A percentile compares a stretch with the other conserved stretches of the same genome.
These are phyloP conservation scores for Rosa hybrid DNA, from an alignment of 331 rosid genomes.

Conservation along the genomic window DNA sequence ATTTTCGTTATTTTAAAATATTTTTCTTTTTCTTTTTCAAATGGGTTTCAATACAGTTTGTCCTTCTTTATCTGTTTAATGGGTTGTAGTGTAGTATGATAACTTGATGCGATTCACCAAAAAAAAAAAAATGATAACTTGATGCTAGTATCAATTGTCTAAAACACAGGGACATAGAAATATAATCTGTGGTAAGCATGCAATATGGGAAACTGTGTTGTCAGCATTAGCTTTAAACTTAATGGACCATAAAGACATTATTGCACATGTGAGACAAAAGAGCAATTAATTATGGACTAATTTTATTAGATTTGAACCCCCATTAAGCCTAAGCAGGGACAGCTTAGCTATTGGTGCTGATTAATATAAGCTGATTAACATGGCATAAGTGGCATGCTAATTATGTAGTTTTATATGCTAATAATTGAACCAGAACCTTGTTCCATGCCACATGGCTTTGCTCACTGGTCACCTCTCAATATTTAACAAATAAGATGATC, in stretches of 20 bases:
- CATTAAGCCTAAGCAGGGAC: neutral
- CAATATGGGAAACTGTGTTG: neutral
- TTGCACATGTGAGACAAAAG: conserved; percentile 13
- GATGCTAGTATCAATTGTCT: neutral
- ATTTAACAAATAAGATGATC: neutral
- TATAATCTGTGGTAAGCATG: neutral
- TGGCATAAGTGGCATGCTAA: neutral
- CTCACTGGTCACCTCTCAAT: neutral
- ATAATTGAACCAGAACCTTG: conserved; percentile 34
- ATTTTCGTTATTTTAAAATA: too few relatives aligned
- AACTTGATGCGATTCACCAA: neutral
- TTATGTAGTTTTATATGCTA: conserved; percentile 21
- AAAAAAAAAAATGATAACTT: neutral
- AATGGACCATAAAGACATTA: conserved; percentile 26
- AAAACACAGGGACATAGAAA: neutral
- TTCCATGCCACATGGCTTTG: neutral
- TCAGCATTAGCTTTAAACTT: neutral
- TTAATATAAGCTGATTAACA: neutral
- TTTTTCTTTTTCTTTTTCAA: too few relatives aligned
- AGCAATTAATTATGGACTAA: neutral
- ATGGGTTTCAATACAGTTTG: too few relatives aligned
- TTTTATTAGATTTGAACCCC: neutral
- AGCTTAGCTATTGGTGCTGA: neutral
- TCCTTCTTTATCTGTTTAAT: neutral
- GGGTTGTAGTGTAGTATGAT: neutral